phyloP scores from a whole-genome alignment of 768 basidiomycete genomes.

The Lactarius psammicola region DNA sequence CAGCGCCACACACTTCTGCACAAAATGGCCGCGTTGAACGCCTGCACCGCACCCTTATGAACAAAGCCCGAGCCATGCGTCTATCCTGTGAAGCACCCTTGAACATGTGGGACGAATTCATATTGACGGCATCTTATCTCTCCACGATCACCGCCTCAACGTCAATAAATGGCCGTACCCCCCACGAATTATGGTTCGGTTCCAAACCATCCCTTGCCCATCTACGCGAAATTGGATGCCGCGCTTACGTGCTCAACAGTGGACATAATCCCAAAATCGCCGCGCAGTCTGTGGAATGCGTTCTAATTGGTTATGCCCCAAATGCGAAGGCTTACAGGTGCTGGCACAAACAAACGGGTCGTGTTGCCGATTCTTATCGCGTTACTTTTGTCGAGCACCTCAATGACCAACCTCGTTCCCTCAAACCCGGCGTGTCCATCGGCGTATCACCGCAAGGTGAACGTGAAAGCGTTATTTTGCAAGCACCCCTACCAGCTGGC shows the following conservation, averaged over 20 bases:
- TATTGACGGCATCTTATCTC: conserved; percentile 6
- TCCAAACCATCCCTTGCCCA: neutral
- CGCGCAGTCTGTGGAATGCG: too few relatives aligned
- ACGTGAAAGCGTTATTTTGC: too few relatives aligned
- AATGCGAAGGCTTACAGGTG: too few relatives aligned
- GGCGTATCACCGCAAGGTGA: too few relatives aligned
- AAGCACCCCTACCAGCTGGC: too few relatives aligned
- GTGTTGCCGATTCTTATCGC: too few relatives aligned
- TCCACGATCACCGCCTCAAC: neutral
- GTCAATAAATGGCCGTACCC: conserved; percentile 24
- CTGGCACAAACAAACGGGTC: too few relatives aligned
- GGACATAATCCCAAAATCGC: neutral
- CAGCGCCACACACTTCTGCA: conserved; percentile 8
- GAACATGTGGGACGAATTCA: conserved; percentile 1
- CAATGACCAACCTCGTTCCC: too few relatives aligned
- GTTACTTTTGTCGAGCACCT: too few relatives aligned
- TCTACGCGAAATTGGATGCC: conserved; percentile 6
- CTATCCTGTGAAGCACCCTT: neutral
- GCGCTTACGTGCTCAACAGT: neutral
- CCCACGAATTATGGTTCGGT: neutral
- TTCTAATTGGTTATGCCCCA: too few relatives aligned
- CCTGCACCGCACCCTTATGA: neutral
- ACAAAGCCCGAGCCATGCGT: conserved; percentile 3
- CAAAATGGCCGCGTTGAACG: conserved; percentile 8
- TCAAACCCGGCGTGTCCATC: too few relatives aligned